Conservation (phyloP, 768 basidiomycete genomes). For the Termitomyces sp. region DNA sequence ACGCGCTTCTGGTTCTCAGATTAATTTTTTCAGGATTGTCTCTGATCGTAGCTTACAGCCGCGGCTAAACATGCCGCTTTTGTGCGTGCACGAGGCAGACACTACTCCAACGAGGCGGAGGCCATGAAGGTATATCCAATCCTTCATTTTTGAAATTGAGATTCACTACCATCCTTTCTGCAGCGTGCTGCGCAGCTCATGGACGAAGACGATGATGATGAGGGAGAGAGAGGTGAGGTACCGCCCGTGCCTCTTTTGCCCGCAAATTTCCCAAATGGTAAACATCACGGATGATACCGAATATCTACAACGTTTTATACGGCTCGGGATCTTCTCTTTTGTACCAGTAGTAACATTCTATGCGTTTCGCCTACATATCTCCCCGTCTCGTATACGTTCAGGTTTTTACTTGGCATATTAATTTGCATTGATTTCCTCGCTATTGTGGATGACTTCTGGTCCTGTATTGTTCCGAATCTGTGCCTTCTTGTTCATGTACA, state of each 20-base stretch:
- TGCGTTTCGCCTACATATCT: background rate
- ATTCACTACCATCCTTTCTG: background rate
- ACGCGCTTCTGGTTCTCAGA: conserved; percentile 19
- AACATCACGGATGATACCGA: conserved; percentile 13
- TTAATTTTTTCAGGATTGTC: background rate
- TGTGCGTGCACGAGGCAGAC: conserved; percentile 73
- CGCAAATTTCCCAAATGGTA: conserved; percentile 26
- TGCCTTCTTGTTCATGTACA: background rate
- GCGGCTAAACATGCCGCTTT: conserved; percentile 82
- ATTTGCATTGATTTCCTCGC: background rate
- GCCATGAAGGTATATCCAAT: conserved; percentile 73
- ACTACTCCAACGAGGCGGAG: conserved; percentile 89
- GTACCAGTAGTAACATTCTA: conserved; percentile 5
- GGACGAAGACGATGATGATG: conserved; percentile 57
- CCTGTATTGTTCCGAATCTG: background rate
- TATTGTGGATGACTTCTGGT: background rate
- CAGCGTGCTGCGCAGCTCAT: conserved; percentile 66
- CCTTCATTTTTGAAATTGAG: background rate
- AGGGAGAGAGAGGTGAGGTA: conserved; percentile 1
- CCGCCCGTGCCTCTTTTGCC: conserved; percentile 14
- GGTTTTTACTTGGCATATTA: background rate
- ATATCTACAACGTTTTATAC: background rate
- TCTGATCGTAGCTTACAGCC: conserved; percentile 39
- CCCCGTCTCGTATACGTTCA: no score
- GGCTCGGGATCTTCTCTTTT: background rate